These are phyloP conservation scores for Antrodiella citrinella DNA, from an alignment of 768 basidiomycete genomes.

Conservation along the genomic window DNA sequence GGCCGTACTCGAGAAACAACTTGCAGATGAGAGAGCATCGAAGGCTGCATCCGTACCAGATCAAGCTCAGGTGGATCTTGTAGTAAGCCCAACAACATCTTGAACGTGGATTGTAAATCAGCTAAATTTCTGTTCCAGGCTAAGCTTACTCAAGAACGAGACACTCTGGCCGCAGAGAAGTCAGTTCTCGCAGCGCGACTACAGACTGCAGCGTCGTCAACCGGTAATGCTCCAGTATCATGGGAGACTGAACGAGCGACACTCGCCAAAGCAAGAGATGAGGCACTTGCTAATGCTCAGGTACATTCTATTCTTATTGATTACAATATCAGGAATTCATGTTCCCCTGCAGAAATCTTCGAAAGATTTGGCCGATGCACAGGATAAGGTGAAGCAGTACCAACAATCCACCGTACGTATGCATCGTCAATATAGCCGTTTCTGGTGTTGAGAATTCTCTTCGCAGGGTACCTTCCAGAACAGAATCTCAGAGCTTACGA, in stretches of 20 bases:
- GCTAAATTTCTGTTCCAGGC: slow-evolving; percentile 29
- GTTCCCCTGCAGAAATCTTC: no score
- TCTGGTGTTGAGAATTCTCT: neutral
- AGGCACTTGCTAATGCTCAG: slow-evolving; percentile 51
- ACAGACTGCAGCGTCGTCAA: slow-evolving; percentile 20
- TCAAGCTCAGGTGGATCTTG: slow-evolving; percentile 16
- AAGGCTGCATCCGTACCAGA: slow-evolving; percentile 12
- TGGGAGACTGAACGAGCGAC: slow-evolving; percentile 58
- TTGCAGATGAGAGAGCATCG: slow-evolving; percentile 32
- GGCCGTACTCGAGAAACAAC: slow-evolving; percentile 27
- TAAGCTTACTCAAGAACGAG: slow-evolving; percentile 48
- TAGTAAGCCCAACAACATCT: slow-evolving; percentile 29
- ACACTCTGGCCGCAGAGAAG: slow-evolving; percentile 57
- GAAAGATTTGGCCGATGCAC: neutral
- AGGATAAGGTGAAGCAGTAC: neutral
- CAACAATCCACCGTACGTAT: neutral
- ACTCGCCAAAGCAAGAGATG: slow-evolving; percentile 48
- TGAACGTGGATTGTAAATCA: no score
- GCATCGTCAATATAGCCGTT: neutral
- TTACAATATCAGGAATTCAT: no score
- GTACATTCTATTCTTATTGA: slow-evolving; percentile 27
- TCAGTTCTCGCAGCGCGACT: slow-evolving; percentile 6
- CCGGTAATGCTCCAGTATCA: slow-evolving; percentile 18
- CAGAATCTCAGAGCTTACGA: slow-evolving; percentile 44
- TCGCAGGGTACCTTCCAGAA: slow-evolving; percentile 55